These are phyloP conservation scores for Novymonas esmeraldas DNA, from an alignment of 208 protist species.

Conservation along the genomic window DNA sequence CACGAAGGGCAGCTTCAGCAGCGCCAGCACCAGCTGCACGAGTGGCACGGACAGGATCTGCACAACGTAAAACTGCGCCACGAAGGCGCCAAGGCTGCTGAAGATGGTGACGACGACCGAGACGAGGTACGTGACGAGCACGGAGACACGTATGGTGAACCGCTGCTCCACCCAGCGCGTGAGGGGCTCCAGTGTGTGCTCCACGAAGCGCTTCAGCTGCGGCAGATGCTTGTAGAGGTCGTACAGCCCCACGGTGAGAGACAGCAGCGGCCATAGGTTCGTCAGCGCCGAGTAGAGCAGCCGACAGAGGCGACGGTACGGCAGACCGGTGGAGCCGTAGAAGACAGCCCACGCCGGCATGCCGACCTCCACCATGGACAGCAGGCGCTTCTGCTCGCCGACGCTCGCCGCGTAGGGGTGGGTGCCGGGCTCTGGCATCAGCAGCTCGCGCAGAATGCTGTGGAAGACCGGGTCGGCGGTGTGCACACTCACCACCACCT, in stretches of 20 bases:
- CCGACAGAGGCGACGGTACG: conserved; percentile 66
- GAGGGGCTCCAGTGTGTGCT: conserved; percentile 59
- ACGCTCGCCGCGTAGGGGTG: conserved; percentile 62
- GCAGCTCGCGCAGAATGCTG: conserved; percentile 62
- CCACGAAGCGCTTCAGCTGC: conserved; percentile 69
- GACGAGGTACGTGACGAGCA: conserved; percentile 79
- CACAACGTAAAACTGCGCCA: conserved; percentile 65
- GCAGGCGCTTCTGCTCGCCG: conserved; percentile 62
- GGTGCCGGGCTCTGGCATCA: conserved; percentile 69
- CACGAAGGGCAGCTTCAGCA: conserved; percentile 53
- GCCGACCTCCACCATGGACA: conserved; percentile 76
- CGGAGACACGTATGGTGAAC: conserved; percentile 74
- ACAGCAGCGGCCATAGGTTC: conserved; percentile 79
- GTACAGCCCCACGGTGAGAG: conserved; percentile 74
- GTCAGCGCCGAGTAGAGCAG: conserved; percentile 58
- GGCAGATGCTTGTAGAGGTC: conserved; percentile 87
- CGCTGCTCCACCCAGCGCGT: conserved; percentile 62
- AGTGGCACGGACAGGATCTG: conserved; percentile 44
- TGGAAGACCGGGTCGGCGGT: conserved; percentile 80
- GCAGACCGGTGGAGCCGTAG: conserved; percentile 56
- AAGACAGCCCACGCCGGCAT: conserved; percentile 83
- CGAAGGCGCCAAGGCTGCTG: conserved; percentile 52
- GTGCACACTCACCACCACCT: conserved; percentile 75
- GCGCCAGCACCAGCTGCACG: conserved; percentile 30
- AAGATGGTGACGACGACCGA: conserved; percentile 63